Conservation (phyloP, 192 early-diverging fungal genomes). For the Mortierella claussenii region DNA sequence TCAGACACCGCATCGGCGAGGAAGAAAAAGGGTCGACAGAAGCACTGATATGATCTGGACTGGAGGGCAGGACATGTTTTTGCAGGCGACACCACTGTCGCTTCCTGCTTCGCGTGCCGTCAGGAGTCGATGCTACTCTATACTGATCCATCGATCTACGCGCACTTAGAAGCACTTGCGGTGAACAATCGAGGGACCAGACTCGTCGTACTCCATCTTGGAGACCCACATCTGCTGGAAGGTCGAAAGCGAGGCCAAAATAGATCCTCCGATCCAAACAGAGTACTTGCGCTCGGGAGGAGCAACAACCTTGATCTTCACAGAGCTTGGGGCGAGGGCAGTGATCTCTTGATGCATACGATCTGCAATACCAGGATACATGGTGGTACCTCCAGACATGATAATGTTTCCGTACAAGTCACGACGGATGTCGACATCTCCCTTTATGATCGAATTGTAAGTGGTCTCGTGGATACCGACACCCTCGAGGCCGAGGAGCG, state of each 20-base stretch:
- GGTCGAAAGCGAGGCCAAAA: constrained; percentile 95
- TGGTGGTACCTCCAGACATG: constrained; percentile 95
- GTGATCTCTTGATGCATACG: constrained; percentile 99
- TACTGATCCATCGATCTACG: not conserved
- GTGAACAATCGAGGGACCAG: constrained; percentile 97
- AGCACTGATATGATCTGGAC: too few relatives aligned
- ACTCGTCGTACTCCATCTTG: constrained; percentile 99
- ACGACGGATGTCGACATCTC: constrained; percentile 96
- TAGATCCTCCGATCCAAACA: constrained; percentile 99
- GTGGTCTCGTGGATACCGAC: constrained; percentile 97
- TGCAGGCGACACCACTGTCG: too few relatives aligned
- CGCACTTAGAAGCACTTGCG: constrained; percentile 92
- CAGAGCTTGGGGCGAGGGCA: constrained; percentile 91
- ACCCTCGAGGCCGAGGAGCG: constrained; percentile 89
- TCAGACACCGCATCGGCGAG: too few relatives aligned
- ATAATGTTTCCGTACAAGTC: constrained; percentile 98
- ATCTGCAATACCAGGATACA: constrained; percentile 98
- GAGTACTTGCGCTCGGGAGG: constrained; percentile 99
- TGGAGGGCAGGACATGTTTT: too few relatives aligned
- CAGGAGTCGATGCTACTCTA: too few relatives aligned
- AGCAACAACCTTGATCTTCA: constrained; percentile 99
- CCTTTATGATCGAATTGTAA: constrained; percentile 97
- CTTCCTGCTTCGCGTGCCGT: not conserved
- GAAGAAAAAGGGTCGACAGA: too few relatives aligned
- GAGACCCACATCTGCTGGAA: constrained; percentile 99